Conservation (phyloP, 140 eudicot species). For the Ambrosia hybrid region DNA sequence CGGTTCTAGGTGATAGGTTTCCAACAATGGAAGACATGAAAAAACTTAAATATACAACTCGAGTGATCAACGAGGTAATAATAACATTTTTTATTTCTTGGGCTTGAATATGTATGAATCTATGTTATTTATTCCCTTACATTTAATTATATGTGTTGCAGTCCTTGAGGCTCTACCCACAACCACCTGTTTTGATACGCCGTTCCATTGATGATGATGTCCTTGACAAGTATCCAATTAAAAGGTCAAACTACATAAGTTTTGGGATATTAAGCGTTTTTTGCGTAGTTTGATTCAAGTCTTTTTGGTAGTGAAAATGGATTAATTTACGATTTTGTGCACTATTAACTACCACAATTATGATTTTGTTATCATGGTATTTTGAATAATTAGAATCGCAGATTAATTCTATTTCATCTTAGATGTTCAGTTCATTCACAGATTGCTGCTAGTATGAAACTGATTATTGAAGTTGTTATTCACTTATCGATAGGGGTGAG, state of each 20-base stretch:
- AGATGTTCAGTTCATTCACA: neutral
- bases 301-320: neutral
- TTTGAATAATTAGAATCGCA: neutral
- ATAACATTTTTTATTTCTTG: neutral
- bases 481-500: constrained; percentile 63
- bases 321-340: too few relatives aligned
- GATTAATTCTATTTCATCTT: neutral
- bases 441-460: neutral
- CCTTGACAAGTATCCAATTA: constrained; percentile 85
- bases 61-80: constrained; percentile 94
- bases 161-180: constrained; percentile 97
- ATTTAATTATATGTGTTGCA: constrained; percentile 27
- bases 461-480: constrained; percentile 13
- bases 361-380: neutral
- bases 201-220: constrained; percentile 77
- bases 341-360: too few relatives aligned
- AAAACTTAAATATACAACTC: constrained; percentile 88
- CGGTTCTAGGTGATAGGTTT: constrained; percentile 87
- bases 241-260: constrained; percentile 40
- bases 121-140: constrained; percentile 12
- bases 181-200: constrained; percentile 94
- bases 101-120: neutral
- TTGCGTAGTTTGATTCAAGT: neutral
- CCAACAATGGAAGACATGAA: constrained; percentile 95
- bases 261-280: constrained; percentile 5